Conservation (phyloP, 345 rosid species). For the Gossypium ekmanianum region DNA sequence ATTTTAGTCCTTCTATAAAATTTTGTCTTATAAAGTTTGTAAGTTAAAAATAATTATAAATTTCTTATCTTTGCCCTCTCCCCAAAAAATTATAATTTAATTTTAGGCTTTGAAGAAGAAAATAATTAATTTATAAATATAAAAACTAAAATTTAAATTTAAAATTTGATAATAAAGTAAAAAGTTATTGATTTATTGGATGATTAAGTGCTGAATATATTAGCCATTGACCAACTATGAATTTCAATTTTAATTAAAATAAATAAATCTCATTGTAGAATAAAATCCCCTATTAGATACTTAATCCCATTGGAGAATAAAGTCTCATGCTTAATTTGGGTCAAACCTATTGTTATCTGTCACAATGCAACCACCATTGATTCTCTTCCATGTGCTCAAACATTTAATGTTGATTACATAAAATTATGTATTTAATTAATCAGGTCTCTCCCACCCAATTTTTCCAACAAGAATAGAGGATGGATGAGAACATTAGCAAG, state of each 20-base stretch:
- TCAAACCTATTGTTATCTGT: conserved; percentile 34
- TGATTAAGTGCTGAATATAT: background rate
- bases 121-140: no score
- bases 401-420: background rate
- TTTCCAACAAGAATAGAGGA: conserved; percentile 42
- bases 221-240: conserved; percentile 12
- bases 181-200: background rate
- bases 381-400: conserved; percentile 44
- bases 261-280: background rate
- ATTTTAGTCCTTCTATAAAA: no score
- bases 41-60: no score
- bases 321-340: conserved; percentile 8
- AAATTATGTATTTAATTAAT: no score
- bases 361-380: conserved; percentile 13
- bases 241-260: background rate
- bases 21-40: no score
- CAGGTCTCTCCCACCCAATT: conserved; percentile 60
- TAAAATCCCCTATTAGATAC: background rate
- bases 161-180: no score
- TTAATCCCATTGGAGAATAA: background rate
- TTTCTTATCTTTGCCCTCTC: no score
- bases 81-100: no score
- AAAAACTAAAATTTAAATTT: no score
- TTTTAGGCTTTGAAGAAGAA: no score
- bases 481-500: conserved; percentile 68